Percentiles rank a stretch among this genome's conserved stretches.
Evolutionary conservation across 768 basidiomycete genomes (phyloP).

Genomic region (Leccinum variicolor): DNA sequence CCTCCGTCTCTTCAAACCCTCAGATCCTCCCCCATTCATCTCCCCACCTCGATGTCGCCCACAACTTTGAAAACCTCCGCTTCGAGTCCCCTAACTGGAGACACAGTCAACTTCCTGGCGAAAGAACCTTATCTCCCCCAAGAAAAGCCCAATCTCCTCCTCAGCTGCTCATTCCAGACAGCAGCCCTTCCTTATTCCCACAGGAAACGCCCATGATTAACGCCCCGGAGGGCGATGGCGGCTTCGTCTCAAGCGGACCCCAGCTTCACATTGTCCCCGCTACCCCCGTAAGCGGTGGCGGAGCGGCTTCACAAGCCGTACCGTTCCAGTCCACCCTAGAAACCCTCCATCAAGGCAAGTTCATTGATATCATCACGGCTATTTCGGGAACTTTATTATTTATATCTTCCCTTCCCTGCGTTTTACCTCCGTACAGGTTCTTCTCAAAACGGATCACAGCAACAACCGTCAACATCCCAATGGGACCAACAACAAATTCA

Average conservation of each 20-base stretch:
- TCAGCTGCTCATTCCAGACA: conserved; percentile 55
- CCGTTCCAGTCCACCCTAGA: conserved; percentile 52
- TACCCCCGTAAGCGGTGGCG: conserved; percentile 71
- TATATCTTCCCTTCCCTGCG: conserved; percentile 18
- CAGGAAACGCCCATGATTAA: conserved; percentile 52
- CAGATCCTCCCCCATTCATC: conserved; percentile 43
- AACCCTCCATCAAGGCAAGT: conserved; percentile 54
- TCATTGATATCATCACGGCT: conserved; percentile 28
- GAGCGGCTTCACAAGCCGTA: conserved; percentile 40
- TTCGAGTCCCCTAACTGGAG: conserved; percentile 66
- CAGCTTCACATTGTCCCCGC: conserved; percentile 79
- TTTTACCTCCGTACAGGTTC: conserved; percentile 30
- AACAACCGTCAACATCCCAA: conserved; percentile 32
- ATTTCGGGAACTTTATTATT: conserved; percentile 33
- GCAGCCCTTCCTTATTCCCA: conserved; percentile 40
- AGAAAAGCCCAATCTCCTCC: conserved; percentile 67
- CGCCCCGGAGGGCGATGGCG: conserved; percentile 57
- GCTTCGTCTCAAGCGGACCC: conserved; percentile 47
- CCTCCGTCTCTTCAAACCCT: conserved; percentile 62
- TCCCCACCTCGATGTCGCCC: conserved; percentile 54
- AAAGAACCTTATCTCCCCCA: conserved; percentile 35
- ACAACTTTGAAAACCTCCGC: conserved; percentile 56
- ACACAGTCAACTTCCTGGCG: conserved; percentile 42
- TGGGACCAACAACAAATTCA: conserved; percentile 37
- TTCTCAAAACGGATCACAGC: conserved; percentile 31